Evolutionary conservation across 2,329 filamentous ascomycete genomes (phyloP), one percentile per base, ranked within the genome.

Genomic region (Aspergillus sergii): DNA sequence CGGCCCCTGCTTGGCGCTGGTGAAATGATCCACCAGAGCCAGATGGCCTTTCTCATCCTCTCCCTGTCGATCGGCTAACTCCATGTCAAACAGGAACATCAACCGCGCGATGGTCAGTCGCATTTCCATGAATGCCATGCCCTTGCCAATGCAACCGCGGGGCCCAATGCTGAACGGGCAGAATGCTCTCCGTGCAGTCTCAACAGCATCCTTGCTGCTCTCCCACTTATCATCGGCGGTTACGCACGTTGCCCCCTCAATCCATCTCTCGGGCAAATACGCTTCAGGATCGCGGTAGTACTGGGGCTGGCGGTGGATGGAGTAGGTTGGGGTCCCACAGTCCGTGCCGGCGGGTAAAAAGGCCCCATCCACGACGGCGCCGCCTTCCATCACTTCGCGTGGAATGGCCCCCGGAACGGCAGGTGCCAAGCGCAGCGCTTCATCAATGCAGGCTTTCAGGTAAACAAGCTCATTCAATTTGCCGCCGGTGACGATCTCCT

Each of bases 201-300:
- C 76, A 58, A 77, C 72, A 1, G 86, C 84, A 1, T 83, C 81
- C 62, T 84, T 83, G 6, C 79, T 83, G 0, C 83, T 82, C 34
- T 73, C 68, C 61, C 74, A 75, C 45, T 78, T 68, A 19, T 58
- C 63, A 69, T 75, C 63, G n/a, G 61, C 72, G 75, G 83, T 74
- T 68, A 71, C 69, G 50, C 71, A 75, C 10, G 79, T 69, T n/a
- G 71, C 80, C 5, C 84, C 85, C 1, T 77, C 76, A 19, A 90
- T 79, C 89, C 89, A 91, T 28, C 89, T 84, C 79, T 91, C 88
- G 0, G 89, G 89, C 2, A 82, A 72, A 71, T 86, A 91, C 0
- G 78, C 72, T 69, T 85, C 88, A 0, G 89, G 85, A 30, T 83
- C 78, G 1, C 86, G 83, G 77, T 85, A 91, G 80, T 91, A 90